These are phyloP conservation scores for Didymosphaeria variabile DNA, from an alignment of 2,329 filamentous ascomycete genomes.

Conservation along the genomic window DNA sequence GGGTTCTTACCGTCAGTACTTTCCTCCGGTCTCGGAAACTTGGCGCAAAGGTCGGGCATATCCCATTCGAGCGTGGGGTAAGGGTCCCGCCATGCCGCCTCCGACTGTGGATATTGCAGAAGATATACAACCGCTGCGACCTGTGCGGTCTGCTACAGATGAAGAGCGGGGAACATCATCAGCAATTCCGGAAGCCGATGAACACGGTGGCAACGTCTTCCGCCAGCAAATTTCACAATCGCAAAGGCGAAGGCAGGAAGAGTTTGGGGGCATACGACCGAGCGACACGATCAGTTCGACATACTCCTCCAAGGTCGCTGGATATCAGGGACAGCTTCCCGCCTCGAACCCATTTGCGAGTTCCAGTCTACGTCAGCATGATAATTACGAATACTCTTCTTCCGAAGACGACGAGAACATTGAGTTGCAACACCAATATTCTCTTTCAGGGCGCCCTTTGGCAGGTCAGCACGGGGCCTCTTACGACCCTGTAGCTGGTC, in stretches of 20 bases:
- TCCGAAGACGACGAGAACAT: conserved; percentile 51
- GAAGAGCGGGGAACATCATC: conserved; percentile 45
- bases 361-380: conserved; percentile 34
- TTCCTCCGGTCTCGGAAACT: conserved; percentile 63
- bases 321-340: conserved; percentile 46
- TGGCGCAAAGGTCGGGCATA: conserved; percentile 68
- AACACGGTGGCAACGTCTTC: conserved; percentile 47
- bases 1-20: conserved; percentile 67
- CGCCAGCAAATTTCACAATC: conserved; percentile 50
- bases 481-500: conserved; percentile 46
- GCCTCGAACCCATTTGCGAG: conserved; percentile 43
- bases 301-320: conserved; percentile 42
- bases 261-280: conserved; percentile 38
- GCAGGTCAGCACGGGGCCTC: conserved; percentile 24
- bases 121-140: conserved; percentile 42
- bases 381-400: conserved; percentile 50
- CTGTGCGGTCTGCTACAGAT: conserved; percentile 37
- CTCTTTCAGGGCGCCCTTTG: conserved; percentile 24
- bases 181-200: conserved; percentile 26
- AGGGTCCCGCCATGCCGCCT: conserved; percentile 49
- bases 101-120: conserved; percentile 39
- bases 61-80: conserved; percentile 67
- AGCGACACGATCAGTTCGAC: conserved; percentile 43
- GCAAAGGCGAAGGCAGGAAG: conserved; percentile 45
- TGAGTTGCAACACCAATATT: conserved; percentile 45